Conservation (phyloP, 169 alveolate genomes). For the Perkinsus olseni region DNA sequence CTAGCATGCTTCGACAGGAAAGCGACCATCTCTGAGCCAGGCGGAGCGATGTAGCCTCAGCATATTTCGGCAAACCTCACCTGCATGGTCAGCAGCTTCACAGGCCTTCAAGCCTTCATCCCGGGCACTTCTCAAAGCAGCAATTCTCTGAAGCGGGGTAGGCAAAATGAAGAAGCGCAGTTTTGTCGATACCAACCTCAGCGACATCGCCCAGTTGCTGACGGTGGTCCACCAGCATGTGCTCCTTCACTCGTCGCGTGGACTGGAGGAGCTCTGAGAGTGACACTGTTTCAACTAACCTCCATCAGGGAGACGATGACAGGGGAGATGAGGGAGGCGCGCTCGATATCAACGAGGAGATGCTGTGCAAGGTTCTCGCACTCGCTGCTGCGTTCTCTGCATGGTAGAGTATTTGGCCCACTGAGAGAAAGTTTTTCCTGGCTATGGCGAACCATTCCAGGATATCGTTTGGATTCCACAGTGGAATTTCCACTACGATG, state of each 20-base stretch:
- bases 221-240: background rate
- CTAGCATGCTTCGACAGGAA: background rate
- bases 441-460: too few relatives aligned
- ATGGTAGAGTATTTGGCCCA: too few relatives aligned
- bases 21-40: background rate
- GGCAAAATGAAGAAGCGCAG: background rate
- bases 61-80: background rate
- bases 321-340: too few relatives aligned
- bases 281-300: background rate
- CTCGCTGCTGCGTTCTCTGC: too few relatives aligned
- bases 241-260: background rate
- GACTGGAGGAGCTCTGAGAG: background rate
- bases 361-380: too few relatives aligned
- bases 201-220: background rate
- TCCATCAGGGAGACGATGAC: too few relatives aligned
- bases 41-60: background rate
- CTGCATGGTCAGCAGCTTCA: background rate
- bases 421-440: too few relatives aligned
- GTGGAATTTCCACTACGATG: too few relatives aligned
- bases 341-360: too few relatives aligned
- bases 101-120: background rate
- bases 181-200: background rate
- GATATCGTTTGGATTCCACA: too few relatives aligned
- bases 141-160: background rate
- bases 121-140: background rate